Base-by-base conservation (phyloP, 2,329 filamentous ascomycete species). In the Fusarium euwallaceae region DNA sequence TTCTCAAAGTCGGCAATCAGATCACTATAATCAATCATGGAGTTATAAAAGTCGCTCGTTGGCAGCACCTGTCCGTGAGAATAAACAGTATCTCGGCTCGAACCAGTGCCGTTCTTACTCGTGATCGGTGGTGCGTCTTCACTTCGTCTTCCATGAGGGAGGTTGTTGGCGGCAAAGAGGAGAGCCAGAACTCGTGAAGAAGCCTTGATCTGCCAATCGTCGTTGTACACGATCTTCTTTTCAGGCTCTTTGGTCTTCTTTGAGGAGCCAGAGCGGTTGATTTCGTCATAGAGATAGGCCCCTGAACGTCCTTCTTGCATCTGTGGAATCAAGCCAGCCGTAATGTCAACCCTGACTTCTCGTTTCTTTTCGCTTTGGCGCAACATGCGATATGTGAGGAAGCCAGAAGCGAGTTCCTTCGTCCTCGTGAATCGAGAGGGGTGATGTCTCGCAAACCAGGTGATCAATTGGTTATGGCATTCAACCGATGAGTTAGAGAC, bases 171-270 rank as follows among this genome's bases (percentile, higher is more conserved):
- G 2, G 92, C 89, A 79, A 97, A 97, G 2, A 98, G 82, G 24
- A 98, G 82, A 11, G 93, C 91, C 87, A 98, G 92, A 3, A 97
- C 91, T 75, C 92, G 92, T 4, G 94, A 92, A 9, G 93, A 93
- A 12, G 94, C 94, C 80, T 91, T 93, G 66, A 97, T 90, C 82
- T 98, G 95, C 95, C 95, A 98, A 79, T 98, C 95, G 68, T 96
- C 94, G 22, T 88, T 87, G 80, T 97, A 97, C 0, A 91, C 84
- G 2, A 91, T 87, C 71, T 86, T 86, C 75, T 89, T 90, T 9
- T 87, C 83, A 34, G 87, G 86, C 36, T 89, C 88, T 63, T 89
- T 89, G 22, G 85, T 81, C 78, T 88, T 90, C 79, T 89, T 91
- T 12, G 86, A 83, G 4, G 86, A 78, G 39, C 86, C 83, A 22